Conservation (phyloP, 192 early-diverging fungal species). For the Allomyces macrogynus region DNA sequence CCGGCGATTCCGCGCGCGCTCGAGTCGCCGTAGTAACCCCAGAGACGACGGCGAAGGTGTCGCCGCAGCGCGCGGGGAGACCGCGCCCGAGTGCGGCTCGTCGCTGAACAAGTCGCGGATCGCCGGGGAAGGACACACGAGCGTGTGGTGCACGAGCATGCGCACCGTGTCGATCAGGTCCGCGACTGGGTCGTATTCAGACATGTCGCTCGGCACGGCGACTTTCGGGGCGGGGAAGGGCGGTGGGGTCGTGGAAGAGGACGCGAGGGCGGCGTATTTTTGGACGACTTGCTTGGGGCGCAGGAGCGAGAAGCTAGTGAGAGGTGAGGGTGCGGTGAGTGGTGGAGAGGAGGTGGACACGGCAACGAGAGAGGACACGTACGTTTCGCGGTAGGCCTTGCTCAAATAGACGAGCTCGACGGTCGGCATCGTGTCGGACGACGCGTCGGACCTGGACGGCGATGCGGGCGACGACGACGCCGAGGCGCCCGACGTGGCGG, state of each 20-base stretch:
- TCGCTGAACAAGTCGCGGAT: constrained; percentile 33
- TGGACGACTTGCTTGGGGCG: neutral
- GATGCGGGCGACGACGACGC: too few relatives aligned
- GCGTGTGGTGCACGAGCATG: constrained; percentile 40
- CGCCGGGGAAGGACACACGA: constrained; percentile 20
- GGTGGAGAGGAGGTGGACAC: too few relatives aligned
- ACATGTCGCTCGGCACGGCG: neutral
- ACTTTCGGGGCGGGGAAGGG: neutral
- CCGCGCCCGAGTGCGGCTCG: constrained; percentile 5
- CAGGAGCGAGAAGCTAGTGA: neutral
- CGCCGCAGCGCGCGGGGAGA: too few relatives aligned
- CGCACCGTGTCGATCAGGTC: constrained; percentile 53
- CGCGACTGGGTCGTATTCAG: constrained; percentile 62
- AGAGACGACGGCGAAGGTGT: neutral
- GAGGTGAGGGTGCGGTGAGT: too few relatives aligned
- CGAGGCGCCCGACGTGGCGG: too few relatives aligned
- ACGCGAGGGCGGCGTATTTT: neutral
- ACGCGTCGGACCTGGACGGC: too few relatives aligned
- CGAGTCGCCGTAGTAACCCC: constrained; percentile 54
- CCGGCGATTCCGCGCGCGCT: constrained; percentile 53
- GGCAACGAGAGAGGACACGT: neutral
- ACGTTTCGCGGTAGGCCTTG: neutral
- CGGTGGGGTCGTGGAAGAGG: neutral
- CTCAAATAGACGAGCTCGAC: neutral
- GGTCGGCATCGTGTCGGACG: neutral